Evolutionary conservation across 352 stramenopile species (phyloP).

Genomic region (Phytophthora syringae): DNA sequence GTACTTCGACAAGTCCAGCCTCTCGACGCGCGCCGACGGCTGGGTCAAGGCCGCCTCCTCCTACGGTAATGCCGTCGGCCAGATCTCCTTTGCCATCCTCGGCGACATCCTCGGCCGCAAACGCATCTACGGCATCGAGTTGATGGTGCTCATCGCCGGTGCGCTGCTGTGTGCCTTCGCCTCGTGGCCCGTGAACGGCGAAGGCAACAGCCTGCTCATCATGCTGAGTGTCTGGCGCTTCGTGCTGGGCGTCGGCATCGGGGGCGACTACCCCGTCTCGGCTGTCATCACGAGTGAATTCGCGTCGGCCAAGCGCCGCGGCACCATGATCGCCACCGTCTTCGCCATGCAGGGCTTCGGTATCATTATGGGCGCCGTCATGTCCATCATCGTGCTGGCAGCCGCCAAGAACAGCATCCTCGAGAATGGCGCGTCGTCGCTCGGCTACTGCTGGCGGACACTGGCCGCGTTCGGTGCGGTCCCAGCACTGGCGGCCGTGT

Average conservation of each 20-base stretch:
- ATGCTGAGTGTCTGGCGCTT: constrained; percentile 61
- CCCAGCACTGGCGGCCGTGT: constrained; percentile 46
- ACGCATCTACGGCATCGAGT: constrained; percentile 55
- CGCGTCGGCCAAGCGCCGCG: constrained; percentile 44
- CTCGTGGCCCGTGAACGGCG: constrained; percentile 47
- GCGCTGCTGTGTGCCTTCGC: constrained; percentile 44
- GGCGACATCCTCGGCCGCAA: no score
- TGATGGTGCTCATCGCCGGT: constrained; percentile 51
- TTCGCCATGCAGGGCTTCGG: constrained; percentile 65
- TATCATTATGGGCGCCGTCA: constrained; percentile 46
- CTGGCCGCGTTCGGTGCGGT: constrained; percentile 50
- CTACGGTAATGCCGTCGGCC: constrained; percentile 48
- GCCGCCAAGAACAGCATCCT: constrained; percentile 37
- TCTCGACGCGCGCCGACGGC: constrained; percentile 40
- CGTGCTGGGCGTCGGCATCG: constrained; percentile 59
- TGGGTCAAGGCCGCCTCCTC: constrained; percentile 54
- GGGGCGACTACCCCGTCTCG: constrained; percentile 59
- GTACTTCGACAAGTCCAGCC: constrained; percentile 49
- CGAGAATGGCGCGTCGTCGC: constrained; percentile 41
- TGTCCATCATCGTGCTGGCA: constrained; percentile 44
- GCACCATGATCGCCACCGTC: constrained; percentile 54
- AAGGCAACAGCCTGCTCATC: constrained; percentile 54
- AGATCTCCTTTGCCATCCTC: constrained; percentile 58
- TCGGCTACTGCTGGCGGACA: constrained; percentile 58
- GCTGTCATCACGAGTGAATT: constrained; percentile 65